These are phyloP conservation scores for Emericellopsis cladophorae DNA, from an alignment of 2,329 filamentous ascomycete species.

Conservation along the genomic window DNA sequence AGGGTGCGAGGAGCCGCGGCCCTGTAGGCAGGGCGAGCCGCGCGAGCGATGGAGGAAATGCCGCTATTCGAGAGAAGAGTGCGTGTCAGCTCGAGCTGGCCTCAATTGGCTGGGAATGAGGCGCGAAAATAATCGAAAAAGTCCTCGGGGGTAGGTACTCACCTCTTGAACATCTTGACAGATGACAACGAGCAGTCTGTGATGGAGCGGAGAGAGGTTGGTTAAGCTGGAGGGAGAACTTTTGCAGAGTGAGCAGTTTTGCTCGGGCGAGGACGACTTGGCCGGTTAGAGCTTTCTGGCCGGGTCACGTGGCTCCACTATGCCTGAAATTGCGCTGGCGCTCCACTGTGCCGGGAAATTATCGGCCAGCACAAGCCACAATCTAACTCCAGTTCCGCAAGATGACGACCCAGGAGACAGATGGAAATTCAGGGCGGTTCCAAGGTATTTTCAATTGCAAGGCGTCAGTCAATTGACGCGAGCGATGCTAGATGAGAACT, in stretches of 20 bases:
- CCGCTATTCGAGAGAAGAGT: slow-evolving; percentile 34
- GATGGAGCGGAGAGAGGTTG: slow-evolving; percentile 46
- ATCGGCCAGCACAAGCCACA: slow-evolving; percentile 1
- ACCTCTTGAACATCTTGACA: slow-evolving; percentile 77
- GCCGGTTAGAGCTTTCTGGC: slow-evolving; percentile 29
- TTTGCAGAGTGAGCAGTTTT: slow-evolving; percentile 36
- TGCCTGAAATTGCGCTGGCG: slow-evolving; percentile 13
- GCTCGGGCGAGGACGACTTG: slow-evolving; percentile 27
- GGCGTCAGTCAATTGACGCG: neutral
- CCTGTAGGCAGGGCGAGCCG: slow-evolving; percentile 48
- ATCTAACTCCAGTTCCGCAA: neutral
- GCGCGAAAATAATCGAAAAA: slow-evolving; percentile 12
- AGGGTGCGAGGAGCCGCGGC: slow-evolving; percentile 42
- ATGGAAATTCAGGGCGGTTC: neutral
- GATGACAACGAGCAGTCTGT: slow-evolving; percentile 54
- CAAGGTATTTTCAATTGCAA: neutral
- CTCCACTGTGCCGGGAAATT: slow-evolving; percentile 4
- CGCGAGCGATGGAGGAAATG: slow-evolving; percentile 52
- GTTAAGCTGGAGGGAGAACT: slow-evolving; percentile 34
- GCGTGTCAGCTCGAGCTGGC: slow-evolving; percentile 29
- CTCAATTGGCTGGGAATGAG: slow-evolving; percentile 29
- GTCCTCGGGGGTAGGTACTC: slow-evolving; percentile 26
- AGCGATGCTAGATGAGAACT: neutral
- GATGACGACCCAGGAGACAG: neutral
- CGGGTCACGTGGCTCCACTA: slow-evolving; percentile 23